phyloP scores from a whole-genome alignment of 2,329 filamentous ascomycete genomes.

The Arthrobotrys entomopaga region DNA sequence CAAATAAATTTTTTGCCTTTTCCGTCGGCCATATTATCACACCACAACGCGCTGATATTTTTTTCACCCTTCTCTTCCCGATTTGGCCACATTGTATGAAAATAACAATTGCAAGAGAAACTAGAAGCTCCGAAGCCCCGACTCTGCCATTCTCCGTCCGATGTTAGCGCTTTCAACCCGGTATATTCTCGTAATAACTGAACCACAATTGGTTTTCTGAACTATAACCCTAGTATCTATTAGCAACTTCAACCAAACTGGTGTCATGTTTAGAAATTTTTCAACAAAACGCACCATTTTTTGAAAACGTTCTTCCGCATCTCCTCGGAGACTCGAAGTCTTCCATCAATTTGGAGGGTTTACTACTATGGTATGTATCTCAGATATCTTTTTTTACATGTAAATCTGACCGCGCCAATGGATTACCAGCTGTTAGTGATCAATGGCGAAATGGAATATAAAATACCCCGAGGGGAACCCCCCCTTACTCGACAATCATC shows the following conservation, averaged over 20 bases:
- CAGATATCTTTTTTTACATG: neutral
- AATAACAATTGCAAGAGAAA: conserved; percentile 16
- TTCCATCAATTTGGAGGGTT: no score
- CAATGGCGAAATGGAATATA: neutral
- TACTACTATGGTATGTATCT: neutral
- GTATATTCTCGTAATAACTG: conserved; percentile 29
- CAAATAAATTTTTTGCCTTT: neutral
- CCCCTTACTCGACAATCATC: no score
- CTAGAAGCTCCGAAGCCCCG: conserved; percentile 13
- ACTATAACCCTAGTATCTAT: conserved; percentile 42
- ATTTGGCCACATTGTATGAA: conserved; percentile 23
- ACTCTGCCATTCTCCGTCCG: conserved; percentile 21
- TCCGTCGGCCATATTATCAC: conserved; percentile 36
- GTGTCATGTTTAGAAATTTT: neutral
- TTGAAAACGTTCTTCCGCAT: conserved; percentile 34
- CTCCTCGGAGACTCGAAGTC: conserved; percentile 47
- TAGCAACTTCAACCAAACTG: conserved; percentile 26
- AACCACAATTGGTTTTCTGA: conserved; percentile 1
- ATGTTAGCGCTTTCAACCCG: conserved; percentile 18
- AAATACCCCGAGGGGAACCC: no score
- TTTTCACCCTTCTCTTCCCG: conserved; percentile 6
- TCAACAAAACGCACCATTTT: no score
- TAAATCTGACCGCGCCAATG: no score
- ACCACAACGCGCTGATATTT: conserved; percentile 38
- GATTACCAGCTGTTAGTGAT: neutral